Evolutionary conservation across 2,329 filamentous ascomycete species (phyloP).

Genomic region (Claviceps paspali): DNA sequence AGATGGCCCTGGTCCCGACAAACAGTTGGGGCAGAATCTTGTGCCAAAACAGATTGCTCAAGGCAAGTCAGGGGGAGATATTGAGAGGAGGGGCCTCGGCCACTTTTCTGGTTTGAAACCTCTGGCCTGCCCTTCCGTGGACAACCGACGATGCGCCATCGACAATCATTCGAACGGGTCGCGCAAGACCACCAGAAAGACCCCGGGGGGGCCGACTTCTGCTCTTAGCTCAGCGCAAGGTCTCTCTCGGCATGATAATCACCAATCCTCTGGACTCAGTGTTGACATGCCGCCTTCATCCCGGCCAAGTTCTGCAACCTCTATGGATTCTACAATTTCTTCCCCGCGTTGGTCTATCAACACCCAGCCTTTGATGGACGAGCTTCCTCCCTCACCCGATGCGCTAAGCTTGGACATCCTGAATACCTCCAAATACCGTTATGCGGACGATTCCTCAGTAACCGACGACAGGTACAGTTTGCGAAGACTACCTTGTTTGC

Average conservation of each 20-base stretch:
- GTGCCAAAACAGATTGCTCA: neutral
- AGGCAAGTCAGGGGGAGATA: neutral
- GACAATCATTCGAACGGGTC: neutral
- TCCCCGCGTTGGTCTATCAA: neutral
- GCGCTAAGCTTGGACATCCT: neutral
- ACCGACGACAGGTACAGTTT: neutral
- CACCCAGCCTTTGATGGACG: conserved; percentile 1
- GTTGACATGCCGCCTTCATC: neutral
- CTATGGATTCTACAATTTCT: neutral
- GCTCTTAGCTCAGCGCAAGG: neutral
- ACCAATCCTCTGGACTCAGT: neutral
- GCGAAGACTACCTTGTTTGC: neutral
- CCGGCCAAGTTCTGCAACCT: neutral
- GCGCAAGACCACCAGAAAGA: neutral
- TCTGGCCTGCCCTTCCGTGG: neutral
- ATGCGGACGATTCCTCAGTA: neutral
- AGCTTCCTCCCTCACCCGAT: neutral
- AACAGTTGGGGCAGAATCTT: neutral
- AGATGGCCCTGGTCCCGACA: neutral
- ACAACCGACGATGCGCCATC: neutral
- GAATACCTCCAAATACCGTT: neutral
- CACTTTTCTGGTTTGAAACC: conserved; percentile 1
- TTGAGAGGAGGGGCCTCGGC: neutral
- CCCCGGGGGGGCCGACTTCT: neutral
- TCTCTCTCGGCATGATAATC: neutral